Base-by-base conservation (phyloP, 441 rosid species). In the Gossypium davidsonii region DNA sequence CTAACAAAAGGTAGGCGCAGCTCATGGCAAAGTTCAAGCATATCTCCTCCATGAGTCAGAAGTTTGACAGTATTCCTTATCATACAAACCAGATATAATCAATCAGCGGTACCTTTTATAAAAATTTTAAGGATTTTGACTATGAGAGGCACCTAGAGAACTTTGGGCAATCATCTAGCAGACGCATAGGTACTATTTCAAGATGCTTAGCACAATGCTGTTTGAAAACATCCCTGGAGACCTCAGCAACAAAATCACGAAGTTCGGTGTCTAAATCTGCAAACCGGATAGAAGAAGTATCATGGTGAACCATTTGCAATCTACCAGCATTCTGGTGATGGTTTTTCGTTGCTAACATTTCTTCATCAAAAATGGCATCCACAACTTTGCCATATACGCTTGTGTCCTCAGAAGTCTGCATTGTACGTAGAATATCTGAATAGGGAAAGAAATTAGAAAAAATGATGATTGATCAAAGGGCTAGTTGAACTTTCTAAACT, bases 1-100 rank as follows among this genome's bases (percentile, higher is more conserved):
- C 78, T 81, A 79, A 83, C 88, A 83, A 92, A 94, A 63, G 98
- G 96, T 73, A 86, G 78, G 46, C 99, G 97, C 74, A 94, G 80
- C 86, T 94, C 99, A 68, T 86, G 87, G 81, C 96, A 88, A 80
- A 94, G 94, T 78, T 91, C 99, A 79, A 94, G 89, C 83, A 94
- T 82, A 81, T 94, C 94, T 73, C 99, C 99, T 77, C 98, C 98
- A 75, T 79, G 88, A 70, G 87, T 87, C 86, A 94, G 84, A 81
- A 94, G 92, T 79, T 94, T 94, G 81, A 94, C 94, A 75, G 96
- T 78, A 77, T 84, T 94, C 92, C 99, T 92, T 81, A 67, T 56
- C 67, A 77, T 71, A 67, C 57, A 85, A 73, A 60, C 61, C 25
- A 72, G 23, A 80, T 80, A 34, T 73, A 70, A 76, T 79, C 74